phyloP scores from a whole-genome alignment of 176 grass and related monocot species.

The Phyllostachys edulis region DNA sequence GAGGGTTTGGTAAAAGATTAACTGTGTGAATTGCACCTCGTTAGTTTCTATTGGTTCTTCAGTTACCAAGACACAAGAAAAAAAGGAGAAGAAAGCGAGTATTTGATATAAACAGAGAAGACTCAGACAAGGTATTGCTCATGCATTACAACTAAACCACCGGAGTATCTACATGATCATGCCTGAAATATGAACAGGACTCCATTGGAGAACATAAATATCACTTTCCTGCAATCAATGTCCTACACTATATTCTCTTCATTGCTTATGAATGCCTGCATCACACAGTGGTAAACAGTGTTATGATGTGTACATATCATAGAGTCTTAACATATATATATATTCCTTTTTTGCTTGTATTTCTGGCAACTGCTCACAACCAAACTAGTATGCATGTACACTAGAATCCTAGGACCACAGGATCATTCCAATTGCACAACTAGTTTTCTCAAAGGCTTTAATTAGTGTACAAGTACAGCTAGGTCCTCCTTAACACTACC shows the following conservation, averaged over 20 bases:
- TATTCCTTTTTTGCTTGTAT: conserved; percentile 4
- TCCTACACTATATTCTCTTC: background rate
- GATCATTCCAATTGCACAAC: conserved; percentile 20
- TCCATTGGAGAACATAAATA: background rate
- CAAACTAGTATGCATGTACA: conserved; percentile 13
- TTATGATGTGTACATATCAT: conserved; percentile 9
- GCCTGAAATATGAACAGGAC: background rate
- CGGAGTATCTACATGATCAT: background rate
- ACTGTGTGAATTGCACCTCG: background rate
- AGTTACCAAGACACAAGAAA: background rate
- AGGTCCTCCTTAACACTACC: background rate
- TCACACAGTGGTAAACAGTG: conserved; percentile 20
- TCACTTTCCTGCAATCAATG: conserved; percentile 25
- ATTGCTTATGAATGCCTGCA: conserved; percentile 16
- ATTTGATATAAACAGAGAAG: background rate
- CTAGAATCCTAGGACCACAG: conserved; percentile 12
- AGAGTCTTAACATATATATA: conserved; percentile 11
- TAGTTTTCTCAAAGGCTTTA: conserved; percentile 3
- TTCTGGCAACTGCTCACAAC: background rate
- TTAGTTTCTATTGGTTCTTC: background rate
- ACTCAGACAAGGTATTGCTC: background rate
- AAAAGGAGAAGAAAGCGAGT: background rate
- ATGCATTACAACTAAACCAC: conserved; percentile 19
- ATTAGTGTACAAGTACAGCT: background rate
- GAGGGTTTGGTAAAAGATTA: conserved; percentile 39